phyloP scores from a whole-genome alignment of 306 rosid species.

The Sicyos edulis region DNA sequence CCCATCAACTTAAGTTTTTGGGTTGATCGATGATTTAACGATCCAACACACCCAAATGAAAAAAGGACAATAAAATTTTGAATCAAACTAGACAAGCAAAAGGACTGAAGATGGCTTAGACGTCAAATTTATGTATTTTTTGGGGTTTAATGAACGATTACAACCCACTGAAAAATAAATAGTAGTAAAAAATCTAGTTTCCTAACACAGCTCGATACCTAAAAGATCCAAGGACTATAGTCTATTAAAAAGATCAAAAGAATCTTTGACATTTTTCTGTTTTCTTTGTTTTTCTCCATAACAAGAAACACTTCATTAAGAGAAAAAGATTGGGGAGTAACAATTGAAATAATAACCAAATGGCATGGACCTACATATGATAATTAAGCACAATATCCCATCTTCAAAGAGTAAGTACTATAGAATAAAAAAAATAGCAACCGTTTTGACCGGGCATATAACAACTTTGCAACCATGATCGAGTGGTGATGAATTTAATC shows the following conservation, averaged over 20 bases:
- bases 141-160: not conserved
- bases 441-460: not conserved
- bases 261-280: no score
- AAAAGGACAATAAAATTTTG: not conserved
- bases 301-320: not conserved
- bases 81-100: not conserved
- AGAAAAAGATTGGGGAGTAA: not conserved
- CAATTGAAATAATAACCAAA: not conserved
- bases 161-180: not conserved
- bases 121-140: not conserved
- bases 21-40: no score
- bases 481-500: no score
- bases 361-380: not conserved
- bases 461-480: not conserved
- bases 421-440: not conserved
- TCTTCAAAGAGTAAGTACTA: not conserved
- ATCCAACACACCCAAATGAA: slow-evolving; percentile 1
- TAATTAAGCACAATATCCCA: not conserved
- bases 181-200: not conserved
- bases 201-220: not conserved
- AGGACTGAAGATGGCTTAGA: not conserved
- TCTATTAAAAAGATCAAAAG: no score
- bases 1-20: no score
- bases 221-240: no score
- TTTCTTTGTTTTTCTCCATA: not conserved